Evolutionary conservation across 2,329 filamentous ascomycete species (phyloP).

Genomic region (Aschersonia sp.): DNA sequence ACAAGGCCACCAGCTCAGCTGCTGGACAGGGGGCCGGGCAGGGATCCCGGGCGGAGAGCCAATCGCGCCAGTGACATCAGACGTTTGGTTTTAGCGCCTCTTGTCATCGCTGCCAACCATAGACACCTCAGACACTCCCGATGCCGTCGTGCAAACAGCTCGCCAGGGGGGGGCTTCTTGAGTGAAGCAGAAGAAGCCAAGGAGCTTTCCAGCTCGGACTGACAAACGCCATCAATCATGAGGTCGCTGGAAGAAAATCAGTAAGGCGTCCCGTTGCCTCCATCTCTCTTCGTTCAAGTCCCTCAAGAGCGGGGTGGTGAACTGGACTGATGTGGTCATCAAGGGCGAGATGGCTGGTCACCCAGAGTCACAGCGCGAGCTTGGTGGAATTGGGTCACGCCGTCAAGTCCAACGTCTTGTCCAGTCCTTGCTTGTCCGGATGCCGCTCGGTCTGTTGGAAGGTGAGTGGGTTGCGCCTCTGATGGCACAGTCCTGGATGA

Average conservation of each 20-base stretch:
- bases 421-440: conserved; percentile 53
- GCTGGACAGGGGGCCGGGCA: too few relatives aligned
- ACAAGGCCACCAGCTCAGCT: too few relatives aligned
- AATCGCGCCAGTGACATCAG: too few relatives aligned
- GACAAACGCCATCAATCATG: conserved; percentile 12
- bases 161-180: background rate
- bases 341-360: conserved; percentile 57
- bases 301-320: background rate
- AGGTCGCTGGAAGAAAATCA: conserved; percentile 22
- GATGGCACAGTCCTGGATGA: background rate
- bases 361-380: conserved; percentile 41
- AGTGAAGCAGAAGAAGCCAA: background rate
- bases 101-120: too few relatives aligned
- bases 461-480: conserved; percentile 27
- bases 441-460: conserved; percentile 90
- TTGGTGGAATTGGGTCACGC: conserved; percentile 49
- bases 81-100: too few relatives aligned
- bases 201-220: background rate
- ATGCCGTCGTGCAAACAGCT: too few relatives aligned
- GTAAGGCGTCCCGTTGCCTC: conserved; percentile 12
- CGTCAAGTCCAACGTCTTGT: conserved; percentile 43
- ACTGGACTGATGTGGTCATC: background rate
- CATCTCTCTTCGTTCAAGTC: background rate
- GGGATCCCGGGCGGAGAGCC: too few relatives aligned
- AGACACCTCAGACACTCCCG: too few relatives aligned